phyloP scores from a whole-genome alignment of 2,329 filamentous ascomycete species.

The Rosellinia necatrix region DNA sequence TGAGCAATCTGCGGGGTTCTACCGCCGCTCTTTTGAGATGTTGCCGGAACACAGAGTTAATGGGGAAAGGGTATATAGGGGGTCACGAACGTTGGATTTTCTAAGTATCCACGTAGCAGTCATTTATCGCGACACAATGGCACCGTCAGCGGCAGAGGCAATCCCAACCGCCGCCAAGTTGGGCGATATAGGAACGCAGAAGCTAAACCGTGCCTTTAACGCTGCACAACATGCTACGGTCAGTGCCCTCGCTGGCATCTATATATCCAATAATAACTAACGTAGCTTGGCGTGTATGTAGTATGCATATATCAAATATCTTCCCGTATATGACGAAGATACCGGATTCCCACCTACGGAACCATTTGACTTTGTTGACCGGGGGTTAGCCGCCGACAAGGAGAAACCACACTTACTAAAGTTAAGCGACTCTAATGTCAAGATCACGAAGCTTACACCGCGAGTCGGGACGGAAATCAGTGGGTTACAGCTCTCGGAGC shows the following conservation, averaged over 20 bases:
- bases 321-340: conserved; percentile 44
- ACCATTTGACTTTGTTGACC: conserved; percentile 48
- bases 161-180: conserved; percentile 31
- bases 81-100: neutral
- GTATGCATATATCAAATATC: conserved; percentile 43
- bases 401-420: conserved; percentile 46
- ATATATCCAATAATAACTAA: no score
- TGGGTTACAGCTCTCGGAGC: conserved; percentile 36
- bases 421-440: conserved; percentile 34
- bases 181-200: conserved; percentile 29
- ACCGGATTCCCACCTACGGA: conserved; percentile 45
- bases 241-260: conserved; percentile 7
- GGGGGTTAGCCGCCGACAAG: conserved; percentile 47
- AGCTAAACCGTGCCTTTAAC: conserved; percentile 34
- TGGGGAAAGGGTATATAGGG: neutral
- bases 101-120: neutral
- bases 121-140: conserved; percentile 27
- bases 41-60: neutral
- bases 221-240: conserved; percentile 31
- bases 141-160: conserved; percentile 34
- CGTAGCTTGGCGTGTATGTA: no score
- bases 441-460: conserved; percentile 36
- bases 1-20: conserved; percentile 28
- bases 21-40: neutral
- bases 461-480: conserved; percentile 36